phyloP scores from a whole-genome alignment of 148 eudicot species.

The Cornus kousa region DNA sequence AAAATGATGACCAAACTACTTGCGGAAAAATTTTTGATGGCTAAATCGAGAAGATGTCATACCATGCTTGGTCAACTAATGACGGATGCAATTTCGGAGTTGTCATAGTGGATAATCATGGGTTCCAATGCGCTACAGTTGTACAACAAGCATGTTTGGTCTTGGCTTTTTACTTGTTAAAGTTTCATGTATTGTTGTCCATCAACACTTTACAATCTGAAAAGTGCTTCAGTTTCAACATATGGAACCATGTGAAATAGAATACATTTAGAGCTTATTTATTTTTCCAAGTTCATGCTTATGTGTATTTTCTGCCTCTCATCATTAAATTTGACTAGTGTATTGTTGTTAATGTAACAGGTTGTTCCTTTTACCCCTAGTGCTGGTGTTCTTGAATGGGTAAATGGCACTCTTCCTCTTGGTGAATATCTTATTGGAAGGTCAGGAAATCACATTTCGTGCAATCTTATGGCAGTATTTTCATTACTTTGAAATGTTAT shows the following conservation, averaged over 20 bases:
- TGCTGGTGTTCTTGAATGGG: slow-evolving; percentile 99
- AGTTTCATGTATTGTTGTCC: neutral
- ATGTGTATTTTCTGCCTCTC: neutral
- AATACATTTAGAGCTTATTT: slow-evolving; percentile 5
- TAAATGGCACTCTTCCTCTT: slow-evolving; percentile 91
- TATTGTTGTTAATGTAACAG: slow-evolving; percentile 31
- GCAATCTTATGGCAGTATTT: neutral
- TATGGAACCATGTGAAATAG: neutral
- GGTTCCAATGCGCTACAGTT: neutral
- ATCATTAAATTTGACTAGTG: neutral
- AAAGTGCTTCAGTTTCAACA: neutral
- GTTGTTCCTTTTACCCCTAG: slow-evolving; percentile 99
- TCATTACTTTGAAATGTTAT: slow-evolving; percentile 8
- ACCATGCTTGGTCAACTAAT: too few relatives aligned
- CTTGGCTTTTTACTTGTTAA: neutral
- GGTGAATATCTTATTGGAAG: slow-evolving; percentile 97
- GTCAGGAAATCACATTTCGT: slow-evolving; percentile 37
- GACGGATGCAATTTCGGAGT: too few relatives aligned
- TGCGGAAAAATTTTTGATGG: too few relatives aligned
- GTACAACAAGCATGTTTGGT: neutral
- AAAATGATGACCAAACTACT: too few relatives aligned
- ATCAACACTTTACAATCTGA: neutral
- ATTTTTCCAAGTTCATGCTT: neutral
- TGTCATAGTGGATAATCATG: too few relatives aligned
- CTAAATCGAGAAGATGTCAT: too few relatives aligned